Base-by-base conservation (phyloP, 306 rosid genomes). In the Glycine soja region DNA sequence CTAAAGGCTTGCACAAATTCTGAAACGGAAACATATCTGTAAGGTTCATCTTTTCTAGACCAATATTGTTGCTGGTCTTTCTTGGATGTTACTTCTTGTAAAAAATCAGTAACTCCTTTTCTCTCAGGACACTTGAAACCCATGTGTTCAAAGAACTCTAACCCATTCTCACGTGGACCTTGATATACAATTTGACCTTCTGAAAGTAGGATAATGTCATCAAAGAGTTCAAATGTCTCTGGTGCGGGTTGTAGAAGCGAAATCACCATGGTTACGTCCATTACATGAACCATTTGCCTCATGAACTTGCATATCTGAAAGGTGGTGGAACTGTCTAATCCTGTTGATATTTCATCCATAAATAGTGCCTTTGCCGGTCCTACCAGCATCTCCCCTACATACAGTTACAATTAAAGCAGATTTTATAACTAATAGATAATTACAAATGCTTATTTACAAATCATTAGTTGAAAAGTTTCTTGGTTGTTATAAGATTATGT, bases 331-430 rank as follows among this genome's bases (percentile, higher is more conserved):
- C 98, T 94, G 76, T 94, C 98, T 66, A 94, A 82, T 2, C 98
- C 98, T 7, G 98, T 94, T 59, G 98, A 94, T 61, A 94, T 92
- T 78, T 94, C 97, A 80, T 92, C 97, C 98, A 94, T 92, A 58
- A 94, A 78, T 1, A 92, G 82, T 36, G 89, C 97, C 78, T 91
- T 91, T 52, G 92, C 97, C 3, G 98, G 97, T 56, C 98, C 98
- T 24, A 85, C 97, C 80, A 94, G 70, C 97, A 94, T 94, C 79
- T 94, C 98, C 40, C 98, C 98, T 92, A 68, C 84, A 85, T 16
- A 45, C 34, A 76, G 45, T 81, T 67, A 67, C 46, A 34, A 32
- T 19, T 8, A 80, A 90, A 16, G 86, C 69, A 40, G 14, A 38
- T 66, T 4, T 38, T 8, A n/a, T 42, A 40, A 40, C 32, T 66